Evolutionary conservation across 2,329 filamentous ascomycete species (phyloP).

Genomic region (Fusarium papillatum): DNA sequence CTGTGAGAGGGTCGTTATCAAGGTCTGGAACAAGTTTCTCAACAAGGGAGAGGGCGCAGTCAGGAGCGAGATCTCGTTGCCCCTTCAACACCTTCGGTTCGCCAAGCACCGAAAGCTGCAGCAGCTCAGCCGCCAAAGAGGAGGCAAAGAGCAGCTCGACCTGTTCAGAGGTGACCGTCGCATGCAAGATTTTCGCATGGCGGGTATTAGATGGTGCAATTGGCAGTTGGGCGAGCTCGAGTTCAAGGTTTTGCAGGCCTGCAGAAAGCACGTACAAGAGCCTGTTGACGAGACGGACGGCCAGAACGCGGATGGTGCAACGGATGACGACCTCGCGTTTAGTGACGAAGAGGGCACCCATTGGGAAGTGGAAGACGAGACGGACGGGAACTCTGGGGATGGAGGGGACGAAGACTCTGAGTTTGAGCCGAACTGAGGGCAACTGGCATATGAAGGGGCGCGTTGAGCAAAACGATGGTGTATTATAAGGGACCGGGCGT

Average conservation of each 20-base stretch:
- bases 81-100: conserved; percentile 30
- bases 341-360: conserved; percentile 2
- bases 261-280: conserved; percentile 19
- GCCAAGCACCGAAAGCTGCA: conserved; percentile 13
- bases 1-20: conserved; percentile 52
- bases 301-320: not conserved
- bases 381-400: not conserved
- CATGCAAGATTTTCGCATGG: conserved; percentile 13
- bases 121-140: not conserved
- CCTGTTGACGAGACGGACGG: not conserved
- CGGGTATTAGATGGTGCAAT: not conserved
- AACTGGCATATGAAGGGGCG: not conserved
- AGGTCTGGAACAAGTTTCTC: conserved; percentile 47
- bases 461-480: not conserved
- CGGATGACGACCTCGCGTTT: not conserved
- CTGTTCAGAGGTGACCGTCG: conserved; percentile 15
- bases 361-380: not conserved
- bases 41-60: not conserved
- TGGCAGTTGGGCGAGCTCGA: conserved; percentile 7
- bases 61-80: conserved; percentile 17
- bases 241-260: conserved; percentile 19
- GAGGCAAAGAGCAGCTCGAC: conserved; percentile 11
- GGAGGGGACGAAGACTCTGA: conserved; percentile 20
- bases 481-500: not conserved
- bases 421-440: conserved; percentile 13